Percentiles rank a stretch among this genome's conserved stretches.
Evolutionary conservation across 305 asterid species (phyloP).

Genomic region (Fraxinus sp.): DNA sequence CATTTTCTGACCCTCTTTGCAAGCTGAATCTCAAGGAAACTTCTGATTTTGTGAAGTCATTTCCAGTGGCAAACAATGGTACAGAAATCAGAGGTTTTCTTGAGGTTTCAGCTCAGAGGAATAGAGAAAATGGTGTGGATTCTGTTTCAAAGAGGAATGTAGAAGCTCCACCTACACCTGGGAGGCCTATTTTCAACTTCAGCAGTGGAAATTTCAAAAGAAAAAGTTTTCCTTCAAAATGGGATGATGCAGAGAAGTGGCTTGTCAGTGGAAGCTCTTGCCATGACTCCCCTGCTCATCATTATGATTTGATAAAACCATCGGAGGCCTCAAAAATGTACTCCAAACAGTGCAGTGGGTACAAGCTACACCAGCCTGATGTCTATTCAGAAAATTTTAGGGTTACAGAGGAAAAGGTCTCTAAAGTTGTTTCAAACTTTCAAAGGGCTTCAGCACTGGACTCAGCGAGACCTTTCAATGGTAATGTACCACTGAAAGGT

Average conservation of each 20-base stretch:
- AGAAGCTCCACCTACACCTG: conserved; percentile 90
- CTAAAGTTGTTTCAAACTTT: conserved; percentile 44
- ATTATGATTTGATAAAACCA: conserved; percentile 33
- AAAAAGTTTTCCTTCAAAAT: conserved; percentile 75
- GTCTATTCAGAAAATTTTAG: conserved; percentile 53
- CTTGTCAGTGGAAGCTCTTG: conserved; percentile 60
- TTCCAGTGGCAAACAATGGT: conserved; percentile 45
- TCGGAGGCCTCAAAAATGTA: conserved; percentile 39
- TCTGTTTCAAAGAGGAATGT: conserved; percentile 48
- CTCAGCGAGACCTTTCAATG: conserved; percentile 38
- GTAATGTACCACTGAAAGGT: conserved; percentile 68
- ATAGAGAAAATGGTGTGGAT: conserved; percentile 28
- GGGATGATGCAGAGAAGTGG: conserved; percentile 99
- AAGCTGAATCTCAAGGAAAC: conserved; percentile 80
- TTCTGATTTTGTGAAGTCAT: conserved; percentile 75
- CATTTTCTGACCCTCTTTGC: conserved; percentile 70
- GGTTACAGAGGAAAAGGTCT: conserved; percentile 51
- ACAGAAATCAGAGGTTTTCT: conserved; percentile 37
- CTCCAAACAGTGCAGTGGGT: conserved; percentile 56
- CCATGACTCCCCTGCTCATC: conserved; percentile 53
- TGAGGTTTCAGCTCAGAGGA: conserved; percentile 43
- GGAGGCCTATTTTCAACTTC: conserved; percentile 91
- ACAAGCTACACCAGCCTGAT: conserved; percentile 46
- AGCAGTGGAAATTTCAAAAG: conserved; percentile 62
- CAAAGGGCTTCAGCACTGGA: conserved; percentile 42